Evolutionary conservation across 805 yeast species (phyloP).

Genomic region (Crinitomyces ghanaensis): DNA sequence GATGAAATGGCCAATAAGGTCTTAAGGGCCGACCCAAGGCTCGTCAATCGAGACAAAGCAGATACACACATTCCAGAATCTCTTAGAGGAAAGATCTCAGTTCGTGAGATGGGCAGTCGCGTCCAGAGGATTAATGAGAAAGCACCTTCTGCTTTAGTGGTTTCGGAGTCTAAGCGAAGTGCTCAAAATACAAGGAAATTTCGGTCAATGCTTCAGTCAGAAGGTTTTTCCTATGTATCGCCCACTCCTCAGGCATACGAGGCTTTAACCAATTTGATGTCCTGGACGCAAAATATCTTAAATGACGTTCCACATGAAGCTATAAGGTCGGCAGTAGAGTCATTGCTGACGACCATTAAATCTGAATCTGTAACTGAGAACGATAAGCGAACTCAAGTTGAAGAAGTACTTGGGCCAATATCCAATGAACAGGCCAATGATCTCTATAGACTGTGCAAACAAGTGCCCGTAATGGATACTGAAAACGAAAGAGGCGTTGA

Average conservation of each 20-base stretch:
- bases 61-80: conserved; percentile 59
- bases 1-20: conserved; percentile 58
- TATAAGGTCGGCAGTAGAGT: conserved; percentile 53
- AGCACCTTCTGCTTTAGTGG: conserved; percentile 5
- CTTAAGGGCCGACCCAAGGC: conserved; percentile 43
- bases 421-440: conserved; percentile 36
- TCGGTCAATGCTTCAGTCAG: conserved; percentile 14
- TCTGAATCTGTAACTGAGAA: conserved; percentile 33
- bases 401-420: conserved; percentile 37
- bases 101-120: conserved; percentile 58
- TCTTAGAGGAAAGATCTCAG: conserved; percentile 53
- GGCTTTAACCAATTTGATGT: conserved; percentile 44
- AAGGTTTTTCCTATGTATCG: conserved; percentile 46
- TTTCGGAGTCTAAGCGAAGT: conserved; percentile 2
- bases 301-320: conserved; percentile 73
- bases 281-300: conserved; percentile 44
- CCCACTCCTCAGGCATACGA: conserved; percentile 39
- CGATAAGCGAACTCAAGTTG: conserved; percentile 39
- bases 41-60: conserved; percentile 34
- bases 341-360: conserved; percentile 44
- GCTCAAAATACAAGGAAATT: neutral
- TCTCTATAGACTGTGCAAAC: conserved; percentile 33
- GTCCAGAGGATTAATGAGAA: conserved; percentile 20
- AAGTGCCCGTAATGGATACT: conserved; percentile 39
- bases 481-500: conserved; percentile 18